phyloP scores from a whole-genome alignment of 1,284 basidiomycete species.

The Cryptococcus amylolentus region DNA sequence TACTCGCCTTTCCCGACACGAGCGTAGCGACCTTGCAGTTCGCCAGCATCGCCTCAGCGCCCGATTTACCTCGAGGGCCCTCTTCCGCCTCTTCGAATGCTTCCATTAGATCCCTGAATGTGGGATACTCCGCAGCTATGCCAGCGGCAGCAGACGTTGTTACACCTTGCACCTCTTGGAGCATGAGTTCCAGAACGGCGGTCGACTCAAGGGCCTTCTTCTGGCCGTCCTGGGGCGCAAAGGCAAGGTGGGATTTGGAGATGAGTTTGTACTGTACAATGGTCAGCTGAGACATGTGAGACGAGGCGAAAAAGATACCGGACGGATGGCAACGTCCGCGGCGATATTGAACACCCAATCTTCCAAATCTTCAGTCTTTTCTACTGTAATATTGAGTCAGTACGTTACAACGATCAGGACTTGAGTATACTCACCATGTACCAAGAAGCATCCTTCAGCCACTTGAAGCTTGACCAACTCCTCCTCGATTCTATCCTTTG shows the following conservation, averaged over 20 bases:
- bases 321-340: conserved; percentile 46
- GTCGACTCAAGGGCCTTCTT: conserved; percentile 24
- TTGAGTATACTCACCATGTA: conserved; percentile 32
- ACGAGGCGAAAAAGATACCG: conserved; percentile 27
- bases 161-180: conserved; percentile 47
- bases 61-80: conserved; percentile 13
- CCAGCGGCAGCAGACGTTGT: conserved; percentile 40
- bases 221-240: conserved; percentile 34
- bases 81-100: conserved; percentile 39
- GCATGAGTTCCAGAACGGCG: conserved; percentile 43
- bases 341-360: conserved; percentile 48
- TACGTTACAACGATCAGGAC: too few relatives aligned
- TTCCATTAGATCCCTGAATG: conserved; percentile 40
- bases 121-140: conserved; percentile 31
- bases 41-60: conserved; percentile 32
- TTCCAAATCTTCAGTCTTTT: conserved; percentile 46
- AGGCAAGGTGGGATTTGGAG: conserved; percentile 46
- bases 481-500: conserved; percentile 39
- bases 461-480: conserved; percentile 45
- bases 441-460: conserved; percentile 34
- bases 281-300: conserved; percentile 2
- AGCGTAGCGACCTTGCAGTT: conserved; percentile 33
- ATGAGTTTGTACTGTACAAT: conserved; percentile 39
- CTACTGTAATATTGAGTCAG: conserved; percentile 27
- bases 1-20: conserved; percentile 13